Evolutionary conservation across 2,329 filamentous ascomycete species (phyloP).

Genomic region (Rhynchosporium secalis): DNA sequence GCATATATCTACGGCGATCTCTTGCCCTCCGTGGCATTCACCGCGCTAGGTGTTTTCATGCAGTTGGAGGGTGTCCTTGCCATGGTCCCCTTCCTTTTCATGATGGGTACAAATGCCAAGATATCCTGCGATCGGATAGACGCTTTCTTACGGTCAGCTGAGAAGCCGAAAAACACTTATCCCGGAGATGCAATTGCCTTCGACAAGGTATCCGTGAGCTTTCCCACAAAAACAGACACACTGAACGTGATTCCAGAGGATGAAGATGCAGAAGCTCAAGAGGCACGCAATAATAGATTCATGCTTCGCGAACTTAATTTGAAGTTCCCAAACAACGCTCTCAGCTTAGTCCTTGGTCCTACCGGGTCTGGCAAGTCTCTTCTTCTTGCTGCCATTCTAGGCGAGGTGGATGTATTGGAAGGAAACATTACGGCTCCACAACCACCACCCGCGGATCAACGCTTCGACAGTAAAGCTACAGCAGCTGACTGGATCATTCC

Average conservation of each 20-base stretch:
- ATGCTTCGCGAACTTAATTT: conserved; percentile 64
- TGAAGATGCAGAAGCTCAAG: conserved; percentile 16
- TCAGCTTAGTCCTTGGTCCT: conserved; percentile 73
- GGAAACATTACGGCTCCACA: conserved; percentile 59
- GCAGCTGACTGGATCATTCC: conserved; percentile 64
- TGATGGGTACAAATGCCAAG: conserved; percentile 68
- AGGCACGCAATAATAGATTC: conserved; percentile 53
- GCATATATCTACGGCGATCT: conserved; percentile 61
- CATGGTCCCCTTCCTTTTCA: conserved; percentile 69
- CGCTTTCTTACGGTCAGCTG: conserved; percentile 65
- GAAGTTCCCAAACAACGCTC: conserved; percentile 63
- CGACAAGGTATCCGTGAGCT: conserved; percentile 66
- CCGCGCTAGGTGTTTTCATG: conserved; percentile 71
- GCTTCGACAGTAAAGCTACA: conserved; percentile 62
- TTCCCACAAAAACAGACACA: conserved; percentile 42
- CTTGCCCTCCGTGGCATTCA: conserved; percentile 73
- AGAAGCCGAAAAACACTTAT: conserved; percentile 55
- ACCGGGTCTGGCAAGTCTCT: conserved; percentile 78
- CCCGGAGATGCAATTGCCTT: conserved; percentile 62
- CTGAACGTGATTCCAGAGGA: conserved; percentile 9
- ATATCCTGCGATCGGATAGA: conserved; percentile 71
- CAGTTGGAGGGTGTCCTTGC: conserved; percentile 68
- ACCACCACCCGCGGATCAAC: conserved; percentile 41
- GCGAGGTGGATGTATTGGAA: conserved; percentile 67
- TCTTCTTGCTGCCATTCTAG: conserved; percentile 69